Conservation (phyloP, 306 rosid species). For the Comarum palustre region DNA sequence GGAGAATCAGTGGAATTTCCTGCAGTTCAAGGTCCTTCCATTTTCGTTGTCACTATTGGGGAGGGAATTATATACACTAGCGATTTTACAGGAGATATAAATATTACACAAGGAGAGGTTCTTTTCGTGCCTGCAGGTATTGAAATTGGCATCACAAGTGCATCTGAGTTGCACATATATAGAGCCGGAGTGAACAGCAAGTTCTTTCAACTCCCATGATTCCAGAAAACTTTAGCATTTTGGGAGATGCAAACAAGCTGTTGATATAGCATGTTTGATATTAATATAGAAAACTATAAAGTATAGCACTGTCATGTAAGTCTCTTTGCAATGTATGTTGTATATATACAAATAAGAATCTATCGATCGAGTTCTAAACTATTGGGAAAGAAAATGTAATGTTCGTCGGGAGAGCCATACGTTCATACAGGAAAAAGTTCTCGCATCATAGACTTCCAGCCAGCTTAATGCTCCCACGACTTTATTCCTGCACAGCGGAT, state of each 20-base stretch:
- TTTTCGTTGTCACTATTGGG: conserved; percentile 60
- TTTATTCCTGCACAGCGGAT: too few relatives aligned
- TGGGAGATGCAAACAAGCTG: background rate
- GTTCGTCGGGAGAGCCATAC: too few relatives aligned
- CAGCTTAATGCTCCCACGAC: too few relatives aligned
- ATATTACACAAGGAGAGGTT: conserved; percentile 63
- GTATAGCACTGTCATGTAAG: background rate
- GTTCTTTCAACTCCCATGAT: conserved; percentile 42
- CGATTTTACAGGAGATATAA: conserved; percentile 31
- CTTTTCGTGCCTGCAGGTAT: conserved; percentile 76
- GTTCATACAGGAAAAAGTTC: too few relatives aligned
- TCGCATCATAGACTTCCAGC: too few relatives aligned
- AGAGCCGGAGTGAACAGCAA: conserved; percentile 75
- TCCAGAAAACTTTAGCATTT: background rate
- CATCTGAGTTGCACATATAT: conserved; percentile 59
- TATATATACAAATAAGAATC: background rate
- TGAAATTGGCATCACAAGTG: conserved; percentile 49
- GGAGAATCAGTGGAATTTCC: conserved; percentile 57
- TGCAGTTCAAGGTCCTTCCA: conserved; percentile 72
- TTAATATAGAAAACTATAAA: background rate
- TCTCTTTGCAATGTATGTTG: conserved; percentile 1
- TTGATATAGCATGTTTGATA: background rate
- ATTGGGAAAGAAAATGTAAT: too few relatives aligned
- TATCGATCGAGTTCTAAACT: background rate
- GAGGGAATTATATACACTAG: conserved; percentile 52